Evolutionary conservation across 441 rosid species (phyloP).

Genomic region (Populus hybrid): DNA sequence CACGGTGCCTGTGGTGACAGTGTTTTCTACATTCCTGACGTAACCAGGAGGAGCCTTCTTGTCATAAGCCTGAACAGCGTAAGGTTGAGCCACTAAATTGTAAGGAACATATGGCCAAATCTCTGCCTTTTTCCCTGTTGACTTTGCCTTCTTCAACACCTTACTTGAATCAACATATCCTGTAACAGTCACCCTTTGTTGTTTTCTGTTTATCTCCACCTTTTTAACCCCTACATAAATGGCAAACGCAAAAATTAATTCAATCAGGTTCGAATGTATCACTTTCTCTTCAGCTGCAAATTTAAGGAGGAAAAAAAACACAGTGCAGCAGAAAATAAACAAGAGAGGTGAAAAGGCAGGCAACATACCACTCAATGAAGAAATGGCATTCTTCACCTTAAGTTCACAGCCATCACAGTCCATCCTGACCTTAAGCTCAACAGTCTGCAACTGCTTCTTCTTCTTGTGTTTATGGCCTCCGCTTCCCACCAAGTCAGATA

Average conservation of each 20-base stretch:
- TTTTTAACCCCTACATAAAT: conserved; percentile 60
- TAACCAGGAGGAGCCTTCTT: conserved; percentile 94
- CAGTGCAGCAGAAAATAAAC: background rate
- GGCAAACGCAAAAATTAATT: background rate
- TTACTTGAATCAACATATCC: conserved; percentile 73
- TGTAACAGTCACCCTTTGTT: conserved; percentile 80
- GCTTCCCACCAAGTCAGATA: conserved; percentile 63
- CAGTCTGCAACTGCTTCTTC: conserved; percentile 63
- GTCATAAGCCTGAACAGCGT: conserved; percentile 71
- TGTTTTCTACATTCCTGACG: conserved; percentile 63
- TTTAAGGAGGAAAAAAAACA: background rate
- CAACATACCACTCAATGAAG: conserved; percentile 74
- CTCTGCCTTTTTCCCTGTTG: conserved; percentile 88
- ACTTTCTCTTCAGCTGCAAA: background rate
- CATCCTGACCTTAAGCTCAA: conserved; percentile 91
- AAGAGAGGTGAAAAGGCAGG: background rate
- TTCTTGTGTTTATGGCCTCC: conserved; percentile 49
- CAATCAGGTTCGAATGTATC: too few species aligned
- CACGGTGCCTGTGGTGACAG: conserved; percentile 29
- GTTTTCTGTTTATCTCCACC: conserved; percentile 84
- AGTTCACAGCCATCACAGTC: conserved; percentile 99
- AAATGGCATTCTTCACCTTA: conserved; percentile 77
- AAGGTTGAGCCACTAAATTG: conserved; percentile 84
- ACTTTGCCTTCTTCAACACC: conserved; percentile 78
- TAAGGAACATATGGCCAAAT: conserved; percentile 94